Conservation (phyloP, 306 rosid species). For the Trifolium subterraneum region DNA sequence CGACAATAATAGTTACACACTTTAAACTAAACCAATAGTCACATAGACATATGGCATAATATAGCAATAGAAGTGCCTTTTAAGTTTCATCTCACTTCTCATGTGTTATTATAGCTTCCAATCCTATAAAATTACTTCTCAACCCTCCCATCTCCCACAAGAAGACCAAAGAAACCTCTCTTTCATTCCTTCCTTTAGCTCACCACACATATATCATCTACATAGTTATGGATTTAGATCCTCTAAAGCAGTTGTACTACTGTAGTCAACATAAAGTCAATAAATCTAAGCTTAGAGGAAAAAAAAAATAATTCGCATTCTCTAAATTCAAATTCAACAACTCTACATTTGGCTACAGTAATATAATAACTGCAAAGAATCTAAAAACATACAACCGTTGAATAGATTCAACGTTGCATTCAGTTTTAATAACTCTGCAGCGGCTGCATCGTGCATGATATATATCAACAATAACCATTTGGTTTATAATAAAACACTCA, state of each 20-base stretch:
- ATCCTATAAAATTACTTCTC: background rate
- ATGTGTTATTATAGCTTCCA: slow-evolving; percentile 33
- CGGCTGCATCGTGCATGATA: background rate
- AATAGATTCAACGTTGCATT: background rate
- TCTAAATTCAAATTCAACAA: background rate
- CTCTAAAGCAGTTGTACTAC: background rate
- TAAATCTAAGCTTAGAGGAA: background rate
- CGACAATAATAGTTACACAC: slow-evolving; percentile 40
- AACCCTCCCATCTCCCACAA: slow-evolving; percentile 10
- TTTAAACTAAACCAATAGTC: slow-evolving; percentile 19
- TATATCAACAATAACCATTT: background rate
- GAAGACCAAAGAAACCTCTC: background rate
- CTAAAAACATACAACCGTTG: background rate
- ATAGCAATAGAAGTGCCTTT: slow-evolving; percentile 28
- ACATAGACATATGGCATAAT: slow-evolving; percentile 25
- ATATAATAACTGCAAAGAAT: background rate
- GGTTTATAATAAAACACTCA: background rate
- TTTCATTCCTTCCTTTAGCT: background rate
- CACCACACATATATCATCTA: background rate
- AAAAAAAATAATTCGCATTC: background rate
- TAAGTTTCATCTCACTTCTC: slow-evolving; percentile 22
- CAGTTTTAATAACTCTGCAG: background rate
- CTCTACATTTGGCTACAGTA: background rate
- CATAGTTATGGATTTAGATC: background rate
- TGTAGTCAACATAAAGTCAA: background rate